Conservation (phyloP, 2,329 filamentous ascomycete species). For the Sporothrix luriei region DNA sequence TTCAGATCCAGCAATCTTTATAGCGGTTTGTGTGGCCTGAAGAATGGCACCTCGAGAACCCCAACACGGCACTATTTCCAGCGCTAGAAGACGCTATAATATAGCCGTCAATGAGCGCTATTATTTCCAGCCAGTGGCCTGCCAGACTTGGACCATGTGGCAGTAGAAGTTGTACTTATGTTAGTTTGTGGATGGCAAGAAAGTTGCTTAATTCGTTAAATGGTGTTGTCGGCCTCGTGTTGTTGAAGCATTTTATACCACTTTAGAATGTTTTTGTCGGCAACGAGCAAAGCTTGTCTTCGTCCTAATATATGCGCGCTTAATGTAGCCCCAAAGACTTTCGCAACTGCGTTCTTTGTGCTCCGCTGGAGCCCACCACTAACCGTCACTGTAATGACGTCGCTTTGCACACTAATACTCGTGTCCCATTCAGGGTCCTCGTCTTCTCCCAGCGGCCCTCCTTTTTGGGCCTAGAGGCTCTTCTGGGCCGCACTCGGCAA, state of each 20-base stretch:
- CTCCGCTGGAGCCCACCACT: not conserved
- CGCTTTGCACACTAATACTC: not conserved
- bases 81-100: conserved; percentile 1
- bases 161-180: not conserved
- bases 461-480: not conserved
- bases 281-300: not conserved
- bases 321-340: not conserved
- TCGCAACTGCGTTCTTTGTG: no score
- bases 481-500: not conserved
- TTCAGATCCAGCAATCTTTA: not conserved
- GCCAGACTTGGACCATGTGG: not conserved
- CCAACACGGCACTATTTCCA: no score
- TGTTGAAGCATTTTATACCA: not conserved
- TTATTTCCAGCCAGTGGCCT: conserved; percentile 20
- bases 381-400: not conserved
- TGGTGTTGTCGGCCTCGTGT: not conserved
- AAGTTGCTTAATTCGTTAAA: not conserved
- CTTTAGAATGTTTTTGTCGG: not conserved
- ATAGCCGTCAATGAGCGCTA: not conserved
- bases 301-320: no score
- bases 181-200: not conserved
- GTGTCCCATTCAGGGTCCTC: not conserved
- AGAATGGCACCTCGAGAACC: not conserved
- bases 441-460: not conserved
- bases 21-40: not conserved